Base-by-base conservation (phyloP, 2,329 filamentous ascomycete species). In the Penicillium sclerotiorum region DNA sequence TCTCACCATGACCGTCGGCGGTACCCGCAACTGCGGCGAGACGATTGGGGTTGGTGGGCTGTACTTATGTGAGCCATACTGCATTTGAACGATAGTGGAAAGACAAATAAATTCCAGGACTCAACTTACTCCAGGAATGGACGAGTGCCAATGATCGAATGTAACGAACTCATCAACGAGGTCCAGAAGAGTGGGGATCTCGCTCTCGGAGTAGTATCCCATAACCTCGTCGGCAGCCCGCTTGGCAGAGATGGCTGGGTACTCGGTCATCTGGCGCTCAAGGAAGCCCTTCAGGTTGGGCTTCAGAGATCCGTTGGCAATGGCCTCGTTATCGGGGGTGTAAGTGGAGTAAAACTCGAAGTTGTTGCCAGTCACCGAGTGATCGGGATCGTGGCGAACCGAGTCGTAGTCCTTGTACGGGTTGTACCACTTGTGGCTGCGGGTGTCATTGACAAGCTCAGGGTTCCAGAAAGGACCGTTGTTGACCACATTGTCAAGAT, bases 121-220 rank as follows among this genome's bases (percentile, higher is more conserved):
- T 6, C 18, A 12, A 70, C 69, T 60, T 56, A 73, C 70, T 18
- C 72, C 71, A 5, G 70, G 68, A 12, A 74, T 53, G 50, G 65
- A 69, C n/a, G 69, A 73, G 62, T 71, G 66, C 72, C 71, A 75
- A 60, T 71, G 64, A 67, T 74, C 73, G 55, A 75, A 75, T 15
- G 68, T 70, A 17, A 62, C 61, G 53, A 70, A 75, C 49, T 73
- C 68, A 47, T 75, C 64, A 36, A 64, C 62, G 49, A 75, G 54
- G 20, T 66, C 55, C 28, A 67, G 67, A 21, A 75, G 62, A 35
- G 73, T 67, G 5, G 71, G 71, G 32, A 74, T 62, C 58, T 74
- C 66, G 1, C 57, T 58, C 55, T 72, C 69, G 5, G 70, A 67
- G 59, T 75, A 75, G 56, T 73, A 75, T 53, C 70, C 69, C 60